Conservation (phyloP, 192 early-diverging fungal species). For the Mortierella alpina region DNA sequence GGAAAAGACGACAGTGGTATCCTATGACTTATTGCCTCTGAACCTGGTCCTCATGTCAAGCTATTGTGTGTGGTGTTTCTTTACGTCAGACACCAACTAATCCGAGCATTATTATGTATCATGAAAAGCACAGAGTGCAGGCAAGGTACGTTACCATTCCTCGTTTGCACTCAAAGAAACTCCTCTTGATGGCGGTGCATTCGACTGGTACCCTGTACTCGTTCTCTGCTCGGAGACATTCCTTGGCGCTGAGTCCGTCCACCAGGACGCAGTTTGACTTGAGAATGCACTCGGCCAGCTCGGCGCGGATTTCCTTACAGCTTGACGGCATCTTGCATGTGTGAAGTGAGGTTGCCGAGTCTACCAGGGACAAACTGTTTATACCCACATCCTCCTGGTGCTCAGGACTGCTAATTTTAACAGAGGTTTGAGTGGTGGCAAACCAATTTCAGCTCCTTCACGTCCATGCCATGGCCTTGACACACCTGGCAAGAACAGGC, state of each 20-base stretch:
- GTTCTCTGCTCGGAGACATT: slow-evolving; percentile 65
- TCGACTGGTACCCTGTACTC: slow-evolving; percentile 61
- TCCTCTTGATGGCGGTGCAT: slow-evolving; percentile 64
- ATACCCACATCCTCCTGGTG: neutral
- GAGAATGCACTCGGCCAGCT: slow-evolving; percentile 66
- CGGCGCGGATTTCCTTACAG: slow-evolving; percentile 67
- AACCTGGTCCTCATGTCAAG: slow-evolving; percentile 64
- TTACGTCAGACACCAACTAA: neutral
- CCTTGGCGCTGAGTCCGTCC: slow-evolving; percentile 58
- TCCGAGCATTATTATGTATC: neutral
- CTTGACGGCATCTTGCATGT: slow-evolving; percentile 61
- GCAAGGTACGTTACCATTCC: slow-evolving; percentile 58
- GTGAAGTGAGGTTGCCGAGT: neutral
- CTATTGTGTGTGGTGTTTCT: slow-evolving; percentile 13
- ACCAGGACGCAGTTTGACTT: slow-evolving; percentile 65
- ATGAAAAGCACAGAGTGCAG: too few relatives aligned
- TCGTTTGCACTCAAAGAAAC: slow-evolving; percentile 67
- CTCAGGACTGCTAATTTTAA: neutral
- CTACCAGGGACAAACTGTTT: neutral
- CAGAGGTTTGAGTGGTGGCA: neutral
- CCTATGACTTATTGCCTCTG: slow-evolving; percentile 61
- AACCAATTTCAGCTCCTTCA: neutral
- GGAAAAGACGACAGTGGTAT: too few relatives aligned
- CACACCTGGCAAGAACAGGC: slow-evolving; percentile 36
- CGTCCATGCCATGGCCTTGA: slow-evolving; percentile 19